Conservation (phyloP, 768 basidiomycete genomes). For the Pholiota molesta region DNA sequence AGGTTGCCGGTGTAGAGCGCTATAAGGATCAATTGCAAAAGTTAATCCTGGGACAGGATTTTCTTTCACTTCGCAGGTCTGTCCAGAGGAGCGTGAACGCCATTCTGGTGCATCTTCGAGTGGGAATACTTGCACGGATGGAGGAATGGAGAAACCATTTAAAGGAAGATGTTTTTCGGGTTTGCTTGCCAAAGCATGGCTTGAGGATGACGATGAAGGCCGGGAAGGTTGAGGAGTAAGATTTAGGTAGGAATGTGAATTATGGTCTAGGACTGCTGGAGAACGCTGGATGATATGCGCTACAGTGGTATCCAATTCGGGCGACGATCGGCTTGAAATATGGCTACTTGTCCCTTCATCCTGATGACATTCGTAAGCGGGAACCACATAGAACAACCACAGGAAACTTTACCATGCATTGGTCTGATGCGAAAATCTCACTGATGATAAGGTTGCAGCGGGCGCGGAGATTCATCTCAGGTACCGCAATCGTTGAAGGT, state of each 20-base stretch:
- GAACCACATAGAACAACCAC: neutral
- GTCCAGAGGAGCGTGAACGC: no score
- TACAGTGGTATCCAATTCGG: neutral
- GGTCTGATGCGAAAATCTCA: neutral
- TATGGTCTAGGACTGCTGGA: no score
- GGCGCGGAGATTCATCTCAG: neutral
- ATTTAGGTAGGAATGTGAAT: no score
- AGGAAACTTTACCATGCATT: neutral
- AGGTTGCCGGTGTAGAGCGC: no score
- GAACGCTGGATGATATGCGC: neutral
- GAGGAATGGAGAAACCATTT: neutral
- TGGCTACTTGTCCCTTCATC: neutral
- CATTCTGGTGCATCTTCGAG: neutral
- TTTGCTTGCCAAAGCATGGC: neutral
- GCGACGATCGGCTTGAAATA: neutral
- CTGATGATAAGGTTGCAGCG: neutral
- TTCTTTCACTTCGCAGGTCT: no score
- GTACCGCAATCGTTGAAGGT: neutral
- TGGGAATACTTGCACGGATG: neutral
- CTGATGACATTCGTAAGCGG: neutral
- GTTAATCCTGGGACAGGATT: no score
- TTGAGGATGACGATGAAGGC: neutral
- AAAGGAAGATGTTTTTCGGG: neutral
- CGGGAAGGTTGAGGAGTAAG: neutral
- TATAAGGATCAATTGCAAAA: no score